phyloP scores from a whole-genome alignment of 2,329 filamentous ascomycete genomes.

The Blastomyces percursus region DNA sequence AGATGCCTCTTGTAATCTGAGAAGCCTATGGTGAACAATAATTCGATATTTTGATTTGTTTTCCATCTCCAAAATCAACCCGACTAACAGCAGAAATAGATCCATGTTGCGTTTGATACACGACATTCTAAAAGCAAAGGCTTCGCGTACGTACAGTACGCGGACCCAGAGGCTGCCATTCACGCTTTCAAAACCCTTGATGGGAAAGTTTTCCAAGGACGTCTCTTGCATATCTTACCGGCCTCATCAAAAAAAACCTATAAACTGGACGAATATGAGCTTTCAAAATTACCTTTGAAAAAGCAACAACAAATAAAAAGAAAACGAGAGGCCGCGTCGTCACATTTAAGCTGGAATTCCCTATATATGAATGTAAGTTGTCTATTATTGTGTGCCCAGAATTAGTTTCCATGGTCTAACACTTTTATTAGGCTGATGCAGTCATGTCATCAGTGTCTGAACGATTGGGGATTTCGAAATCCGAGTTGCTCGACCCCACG shows the following conservation, averaged over 20 bases:
- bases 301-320: slow-evolving; percentile 85
- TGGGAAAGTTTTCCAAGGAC: slow-evolving; percentile 80
- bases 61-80: background rate
- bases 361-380: slow-evolving; percentile 83
- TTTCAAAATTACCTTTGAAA: slow-evolving; percentile 87
- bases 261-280: slow-evolving; percentile 73
- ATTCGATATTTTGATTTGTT: slow-evolving; percentile 18
- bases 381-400: background rate
- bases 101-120: slow-evolving; percentile 70
- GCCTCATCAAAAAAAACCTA: slow-evolving; percentile 70
- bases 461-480: slow-evolving; percentile 79
- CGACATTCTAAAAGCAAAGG: slow-evolving; percentile 68
- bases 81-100: slow-evolving; percentile 41
- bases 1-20: slow-evolving; percentile 96
- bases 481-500: slow-evolving; percentile 87
- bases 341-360: slow-evolving; percentile 95
- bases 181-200: slow-evolving; percentile 71
- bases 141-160: slow-evolving; percentile 76
- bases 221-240: slow-evolving; percentile 80
- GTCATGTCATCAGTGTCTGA: slow-evolving; percentile 83
- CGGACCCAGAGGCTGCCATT: slow-evolving; percentile 59
- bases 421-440: slow-evolving; percentile 51
- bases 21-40: slow-evolving; percentile 26
- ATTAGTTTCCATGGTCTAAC: slow-evolving; percentile 15
- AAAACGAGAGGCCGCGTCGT: slow-evolving; percentile 66